Evolutionary conservation across 805 yeast species (phyloP).

Genomic region (Saturnispora zaruensis): DNA sequence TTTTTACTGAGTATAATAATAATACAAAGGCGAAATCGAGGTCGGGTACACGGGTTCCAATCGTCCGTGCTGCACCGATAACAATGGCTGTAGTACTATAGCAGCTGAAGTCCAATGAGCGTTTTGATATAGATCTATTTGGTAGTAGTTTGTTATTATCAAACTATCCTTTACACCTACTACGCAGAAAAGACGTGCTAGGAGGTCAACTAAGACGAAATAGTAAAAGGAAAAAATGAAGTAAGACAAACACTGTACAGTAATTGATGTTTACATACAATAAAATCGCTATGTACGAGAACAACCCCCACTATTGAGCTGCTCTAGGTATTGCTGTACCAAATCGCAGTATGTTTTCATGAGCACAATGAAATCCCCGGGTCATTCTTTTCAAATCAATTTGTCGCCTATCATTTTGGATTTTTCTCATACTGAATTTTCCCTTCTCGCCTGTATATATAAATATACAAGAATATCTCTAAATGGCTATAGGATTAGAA

Average conservation of each 20-base stretch:
- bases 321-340: too few species aligned
- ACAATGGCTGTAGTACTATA: background rate
- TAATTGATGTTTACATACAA: too few species aligned
- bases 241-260: too few species aligned
- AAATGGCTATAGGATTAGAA: background rate
- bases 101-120: background rate
- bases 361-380: background rate
- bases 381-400: background rate
- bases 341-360: background rate
- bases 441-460: background rate
- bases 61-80: background rate
- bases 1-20: background rate
- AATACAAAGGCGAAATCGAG: background rate
- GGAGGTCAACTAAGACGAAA: too few species aligned
- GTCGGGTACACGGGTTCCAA: background rate
- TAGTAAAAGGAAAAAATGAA: too few species aligned
- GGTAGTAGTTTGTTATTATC: background rate
- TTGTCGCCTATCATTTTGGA: background rate
- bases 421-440: background rate
- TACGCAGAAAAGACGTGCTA: too few species aligned
- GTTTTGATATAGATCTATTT: background rate
- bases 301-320: too few species aligned
- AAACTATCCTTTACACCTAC: background rate
- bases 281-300: too few species aligned
- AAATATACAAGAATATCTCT: background rate